These are phyloP conservation scores for Phaffia tasmanica DNA, from an alignment of 768 basidiomycete genomes.

Conservation along the genomic window DNA sequence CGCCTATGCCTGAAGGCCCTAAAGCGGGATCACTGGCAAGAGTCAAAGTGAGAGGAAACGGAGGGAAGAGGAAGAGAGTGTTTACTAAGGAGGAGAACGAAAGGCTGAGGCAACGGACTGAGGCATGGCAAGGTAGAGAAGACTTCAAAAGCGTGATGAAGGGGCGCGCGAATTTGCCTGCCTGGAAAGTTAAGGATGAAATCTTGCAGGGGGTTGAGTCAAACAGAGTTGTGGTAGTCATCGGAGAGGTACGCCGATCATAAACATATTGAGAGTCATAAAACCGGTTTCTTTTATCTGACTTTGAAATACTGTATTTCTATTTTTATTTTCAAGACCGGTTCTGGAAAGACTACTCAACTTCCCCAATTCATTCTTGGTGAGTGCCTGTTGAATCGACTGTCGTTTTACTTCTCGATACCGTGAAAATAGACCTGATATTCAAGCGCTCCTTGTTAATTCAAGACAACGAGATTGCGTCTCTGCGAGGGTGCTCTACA, in stretches of 20 bases:
- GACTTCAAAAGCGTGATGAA: slow-evolving; percentile 52
- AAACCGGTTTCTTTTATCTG: too few species aligned
- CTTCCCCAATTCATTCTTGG: slow-evolving; percentile 76
- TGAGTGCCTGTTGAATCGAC: not conserved
- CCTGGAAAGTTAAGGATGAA: slow-evolving; percentile 54
- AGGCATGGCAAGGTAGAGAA: slow-evolving; percentile 41
- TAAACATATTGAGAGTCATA: too few species aligned
- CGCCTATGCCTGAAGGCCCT: slow-evolving; percentile 2
- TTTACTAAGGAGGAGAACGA: slow-evolving; percentile 33
- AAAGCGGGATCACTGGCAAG: not conserved
- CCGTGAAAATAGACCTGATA: not conserved
- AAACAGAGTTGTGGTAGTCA: slow-evolving; percentile 64
- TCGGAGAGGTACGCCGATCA: slow-evolving; percentile 60
- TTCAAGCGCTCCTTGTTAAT: not conserved
- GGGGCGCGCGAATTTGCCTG: slow-evolving; percentile 57
- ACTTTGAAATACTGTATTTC: not conserved
- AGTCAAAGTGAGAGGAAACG: not conserved
- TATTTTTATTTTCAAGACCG: slow-evolving; percentile 36
- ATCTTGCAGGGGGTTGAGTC: slow-evolving; percentile 52
- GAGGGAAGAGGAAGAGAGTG: slow-evolving; percentile 28
- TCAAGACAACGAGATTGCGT: slow-evolving; percentile 57
- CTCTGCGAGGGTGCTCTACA: slow-evolving; percentile 51
- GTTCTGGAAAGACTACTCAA: slow-evolving; percentile 90
- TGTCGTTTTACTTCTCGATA: not conserved
- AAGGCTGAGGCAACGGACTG: slow-evolving; percentile 43